phyloP scores from a whole-genome alignment of 208 protist species.

The Crithidia expoeki region DNA sequence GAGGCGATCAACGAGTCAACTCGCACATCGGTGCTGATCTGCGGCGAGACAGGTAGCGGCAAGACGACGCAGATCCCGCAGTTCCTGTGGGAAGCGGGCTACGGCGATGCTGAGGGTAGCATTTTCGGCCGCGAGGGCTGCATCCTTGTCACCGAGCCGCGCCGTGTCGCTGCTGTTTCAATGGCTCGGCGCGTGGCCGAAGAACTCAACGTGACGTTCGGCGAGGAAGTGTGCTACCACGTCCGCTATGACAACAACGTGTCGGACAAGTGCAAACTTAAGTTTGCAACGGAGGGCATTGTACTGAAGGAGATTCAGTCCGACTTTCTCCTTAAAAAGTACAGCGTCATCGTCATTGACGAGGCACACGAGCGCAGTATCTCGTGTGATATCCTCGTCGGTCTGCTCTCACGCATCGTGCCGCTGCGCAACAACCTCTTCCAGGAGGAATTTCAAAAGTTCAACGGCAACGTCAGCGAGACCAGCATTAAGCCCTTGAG shows the following conservation, averaged over 20 bases:
- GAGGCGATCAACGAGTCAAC: slow-evolving; percentile 82
- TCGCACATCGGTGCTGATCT: slow-evolving; percentile 91
- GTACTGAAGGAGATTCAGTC: slow-evolving; percentile 97
- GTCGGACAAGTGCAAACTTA: slow-evolving; percentile 88
- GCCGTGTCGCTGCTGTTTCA: slow-evolving; percentile 99
- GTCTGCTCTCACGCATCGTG: slow-evolving; percentile 98
- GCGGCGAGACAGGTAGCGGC: slow-evolving; percentile 98
- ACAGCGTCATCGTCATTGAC: slow-evolving; percentile 99
- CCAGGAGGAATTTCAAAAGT: slow-evolving; percentile 64
- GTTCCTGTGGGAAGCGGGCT: slow-evolving; percentile 92
- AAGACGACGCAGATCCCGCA: slow-evolving; percentile 97
- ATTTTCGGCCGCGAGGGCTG: slow-evolving; percentile 76
- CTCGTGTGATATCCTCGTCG: slow-evolving; percentile 97
- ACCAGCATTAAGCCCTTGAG: slow-evolving; percentile 81
- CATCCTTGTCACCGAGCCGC: slow-evolving; percentile 98
- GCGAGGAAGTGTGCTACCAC: slow-evolving; percentile 95
- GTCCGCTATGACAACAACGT: slow-evolving; percentile 98
- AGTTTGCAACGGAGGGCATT: slow-evolving; percentile 99
- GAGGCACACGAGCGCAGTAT: slow-evolving; percentile 97
- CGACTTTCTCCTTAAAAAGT: slow-evolving; percentile 95
- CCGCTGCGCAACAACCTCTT: slow-evolving; percentile 93
- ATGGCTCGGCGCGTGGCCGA: slow-evolving; percentile 98
- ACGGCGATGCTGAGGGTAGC: slow-evolving; percentile 74
- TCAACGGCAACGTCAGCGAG: slow-evolving; percentile 52
- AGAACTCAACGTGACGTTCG: slow-evolving; percentile 92